A percentile compares a stretch with the other conserved stretches of the same genome.
These are phyloP conservation scores for Delphinella strobiligena DNA, from an alignment of 2,329 filamentous ascomycete species.

Conservation along the genomic window DNA sequence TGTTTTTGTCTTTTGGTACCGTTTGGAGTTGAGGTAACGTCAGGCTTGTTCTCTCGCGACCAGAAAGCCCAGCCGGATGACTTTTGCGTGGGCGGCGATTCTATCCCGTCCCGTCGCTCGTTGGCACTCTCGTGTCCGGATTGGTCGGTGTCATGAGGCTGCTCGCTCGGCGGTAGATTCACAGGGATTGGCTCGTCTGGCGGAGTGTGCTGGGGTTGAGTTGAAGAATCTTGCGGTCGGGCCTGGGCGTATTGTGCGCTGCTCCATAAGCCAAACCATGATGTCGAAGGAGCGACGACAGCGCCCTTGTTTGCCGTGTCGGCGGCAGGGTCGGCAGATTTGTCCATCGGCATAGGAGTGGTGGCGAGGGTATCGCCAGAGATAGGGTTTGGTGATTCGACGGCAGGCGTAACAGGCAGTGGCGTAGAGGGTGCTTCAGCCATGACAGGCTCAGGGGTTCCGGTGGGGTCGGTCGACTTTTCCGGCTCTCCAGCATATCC, in stretches of 20 bases:
- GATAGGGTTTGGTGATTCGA: too few relatives aligned
- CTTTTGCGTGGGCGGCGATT: conserved; percentile 21
- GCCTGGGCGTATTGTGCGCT: conserved; percentile 31
- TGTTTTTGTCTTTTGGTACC: conserved; percentile 47
- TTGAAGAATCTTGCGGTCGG: too few relatives aligned
- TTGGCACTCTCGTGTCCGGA: background rate
- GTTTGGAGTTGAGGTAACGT: conserved; percentile 43
- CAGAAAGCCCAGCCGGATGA: conserved; percentile 70
- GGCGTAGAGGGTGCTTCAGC: conserved; percentile 29
- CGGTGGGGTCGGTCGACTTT: conserved; percentile 17
- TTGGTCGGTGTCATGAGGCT: background rate
- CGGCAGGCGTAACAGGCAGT: conserved; percentile 23
- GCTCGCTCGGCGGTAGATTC: too few relatives aligned
- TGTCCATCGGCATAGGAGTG: conserved; percentile 3
- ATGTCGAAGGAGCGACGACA: conserved; percentile 15
- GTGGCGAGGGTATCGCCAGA: too few relatives aligned
- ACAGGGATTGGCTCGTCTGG: conserved; percentile 10
- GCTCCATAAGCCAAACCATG: conserved; percentile 41
- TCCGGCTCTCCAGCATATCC: conserved; percentile 27
- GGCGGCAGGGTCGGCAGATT: too few relatives aligned
- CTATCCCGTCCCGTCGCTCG: too few relatives aligned
- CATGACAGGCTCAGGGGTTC: too few relatives aligned
- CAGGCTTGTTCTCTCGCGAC: conserved; percentile 44
- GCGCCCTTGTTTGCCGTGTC: conserved; percentile 1
- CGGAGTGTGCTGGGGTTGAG: conserved; percentile 4